These are phyloP conservation scores for Apiospora pterosperma DNA, from an alignment of 2,329 filamentous ascomycete species.

Conservation along the genomic window DNA sequence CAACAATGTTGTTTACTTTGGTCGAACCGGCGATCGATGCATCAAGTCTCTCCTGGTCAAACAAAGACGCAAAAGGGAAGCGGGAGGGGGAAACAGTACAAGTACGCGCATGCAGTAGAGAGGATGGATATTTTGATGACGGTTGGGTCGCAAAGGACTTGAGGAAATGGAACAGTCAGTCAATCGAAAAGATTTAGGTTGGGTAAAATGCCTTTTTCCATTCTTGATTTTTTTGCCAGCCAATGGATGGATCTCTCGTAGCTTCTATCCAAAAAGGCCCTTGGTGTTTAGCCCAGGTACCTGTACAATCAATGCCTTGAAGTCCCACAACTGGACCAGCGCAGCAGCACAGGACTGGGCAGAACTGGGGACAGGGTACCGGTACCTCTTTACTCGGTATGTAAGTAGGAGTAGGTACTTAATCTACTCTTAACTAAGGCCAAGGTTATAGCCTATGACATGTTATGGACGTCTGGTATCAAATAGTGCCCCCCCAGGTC, in stretches of 20 bases:
- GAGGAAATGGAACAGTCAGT: background rate
- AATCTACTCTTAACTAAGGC: background rate
- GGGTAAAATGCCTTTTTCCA: background rate
- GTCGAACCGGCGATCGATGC: slow-evolving; percentile 22
- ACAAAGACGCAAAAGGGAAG: background rate
- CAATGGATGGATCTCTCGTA: slow-evolving; percentile 1
- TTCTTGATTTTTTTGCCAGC: background rate
- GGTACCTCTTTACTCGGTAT: too few species aligned
- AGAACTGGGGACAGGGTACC: too few species aligned
- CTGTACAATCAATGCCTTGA: background rate
- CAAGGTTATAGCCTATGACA: background rate
- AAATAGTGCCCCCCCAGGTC: too few species aligned
- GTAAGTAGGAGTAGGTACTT: too few species aligned
- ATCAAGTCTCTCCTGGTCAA: slow-evolving; percentile 16
- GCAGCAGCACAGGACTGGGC: too few species aligned
- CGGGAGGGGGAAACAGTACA: background rate
- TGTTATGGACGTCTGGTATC: background rate
- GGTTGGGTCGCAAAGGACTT: background rate
- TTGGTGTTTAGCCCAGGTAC: background rate
- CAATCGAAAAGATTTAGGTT: background rate
- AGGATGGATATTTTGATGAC: background rate
- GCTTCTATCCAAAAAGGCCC: background rate
- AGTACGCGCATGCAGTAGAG: background rate
- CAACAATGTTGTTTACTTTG: slow-evolving; percentile 10
- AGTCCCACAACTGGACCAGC: background rate